Evolutionary conservation across 2,329 filamentous ascomycete genomes (phyloP).

Genomic region (Stemphylium vesicarium): DNA sequence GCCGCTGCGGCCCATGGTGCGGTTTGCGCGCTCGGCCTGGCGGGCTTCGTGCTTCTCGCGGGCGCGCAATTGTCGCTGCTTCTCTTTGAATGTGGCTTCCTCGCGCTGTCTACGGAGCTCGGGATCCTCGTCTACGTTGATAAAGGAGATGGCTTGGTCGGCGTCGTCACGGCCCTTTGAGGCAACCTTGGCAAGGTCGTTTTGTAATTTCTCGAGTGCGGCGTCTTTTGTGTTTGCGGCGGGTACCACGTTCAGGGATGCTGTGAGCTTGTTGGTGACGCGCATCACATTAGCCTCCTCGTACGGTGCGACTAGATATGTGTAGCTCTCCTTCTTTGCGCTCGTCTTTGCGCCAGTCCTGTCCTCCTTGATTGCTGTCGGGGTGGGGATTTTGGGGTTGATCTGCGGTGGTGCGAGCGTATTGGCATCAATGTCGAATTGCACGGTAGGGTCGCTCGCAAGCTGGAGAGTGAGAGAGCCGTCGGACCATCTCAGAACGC

Average conservation of each 20-base stretch:
- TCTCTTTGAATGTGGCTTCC: slow-evolving; percentile 76
- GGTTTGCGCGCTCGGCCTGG: slow-evolving; percentile 63
- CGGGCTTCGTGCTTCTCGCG: slow-evolving; percentile 72
- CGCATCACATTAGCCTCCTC: slow-evolving; percentile 71
- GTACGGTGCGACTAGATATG: slow-evolving; percentile 76
- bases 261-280: slow-evolving; percentile 76
- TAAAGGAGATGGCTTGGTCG: slow-evolving; percentile 66
- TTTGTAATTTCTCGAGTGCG: slow-evolving; percentile 71
- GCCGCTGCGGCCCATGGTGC: slow-evolving; percentile 57
- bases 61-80: slow-evolving; percentile 65
- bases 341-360: slow-evolving; percentile 21
- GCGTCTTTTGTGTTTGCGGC: slow-evolving; percentile 73
- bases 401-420: slow-evolving; percentile 66
- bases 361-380: slow-evolving; percentile 44
- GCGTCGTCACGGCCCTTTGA: slow-evolving; percentile 54
- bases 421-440: slow-evolving; percentile 77
- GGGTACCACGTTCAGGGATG: slow-evolving; percentile 72
- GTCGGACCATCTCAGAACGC: slow-evolving; percentile 79
- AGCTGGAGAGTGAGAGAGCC: slow-evolving; percentile 78
- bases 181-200: slow-evolving; percentile 69
- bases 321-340: slow-evolving; percentile 70
- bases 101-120: slow-evolving; percentile 77
- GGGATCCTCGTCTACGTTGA: slow-evolving; percentile 74
- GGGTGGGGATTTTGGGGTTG: slow-evolving; percentile 58
- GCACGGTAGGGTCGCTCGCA: slow-evolving; percentile 69